Conservation (phyloP, 2,329 filamentous ascomycete species). For the Fulvia fulva region DNA sequence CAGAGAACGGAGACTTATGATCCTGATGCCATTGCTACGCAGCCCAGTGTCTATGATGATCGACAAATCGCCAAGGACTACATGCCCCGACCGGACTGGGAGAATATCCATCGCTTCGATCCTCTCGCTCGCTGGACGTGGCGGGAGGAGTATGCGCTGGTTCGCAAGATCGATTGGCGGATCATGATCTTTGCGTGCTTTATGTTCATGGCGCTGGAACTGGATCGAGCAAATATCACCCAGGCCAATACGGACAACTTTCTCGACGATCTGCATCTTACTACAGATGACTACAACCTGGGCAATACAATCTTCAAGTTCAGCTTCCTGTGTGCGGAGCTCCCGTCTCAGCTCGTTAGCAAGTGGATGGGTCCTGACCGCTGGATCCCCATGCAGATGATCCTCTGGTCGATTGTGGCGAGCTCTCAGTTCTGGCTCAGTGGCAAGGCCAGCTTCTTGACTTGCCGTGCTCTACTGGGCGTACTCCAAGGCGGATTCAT, state of each 20-base stretch:
- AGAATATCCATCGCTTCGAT: slow-evolving; percentile 47
- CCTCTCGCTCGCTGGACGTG: slow-evolving; percentile 42
- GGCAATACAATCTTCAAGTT: slow-evolving; percentile 23
- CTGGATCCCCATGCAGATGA: slow-evolving; percentile 40
- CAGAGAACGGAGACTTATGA: slow-evolving; percentile 2
- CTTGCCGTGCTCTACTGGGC: slow-evolving; percentile 37
- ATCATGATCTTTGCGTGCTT: slow-evolving; percentile 21
- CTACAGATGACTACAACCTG: slow-evolving; percentile 18
- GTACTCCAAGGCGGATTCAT: slow-evolving; percentile 43
- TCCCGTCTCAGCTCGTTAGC: slow-evolving; percentile 39
- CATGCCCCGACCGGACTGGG: slow-evolving; percentile 51
- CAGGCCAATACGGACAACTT: slow-evolving; percentile 24
- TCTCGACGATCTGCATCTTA: slow-evolving; percentile 16
- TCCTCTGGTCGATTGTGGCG: slow-evolving; percentile 43
- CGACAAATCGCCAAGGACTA: slow-evolving; percentile 49
- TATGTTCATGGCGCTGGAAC: slow-evolving; percentile 24
- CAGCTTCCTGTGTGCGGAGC: slow-evolving; percentile 31
- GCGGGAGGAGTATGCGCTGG: slow-evolving; percentile 38
- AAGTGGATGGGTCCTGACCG: slow-evolving; percentile 45
- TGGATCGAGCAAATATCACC: slow-evolving; percentile 24
- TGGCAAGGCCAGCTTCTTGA: slow-evolving; percentile 33
- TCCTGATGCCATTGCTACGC: slow-evolving; percentile 18
- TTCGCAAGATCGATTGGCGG: slow-evolving; percentile 17
- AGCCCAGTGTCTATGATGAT: slow-evolving; percentile 42
- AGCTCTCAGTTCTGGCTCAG: slow-evolving; percentile 15